These are phyloP conservation scores for Babesia sp. DNA, from an alignment of 169 alveolate genomes.

Conservation along the genomic window DNA sequence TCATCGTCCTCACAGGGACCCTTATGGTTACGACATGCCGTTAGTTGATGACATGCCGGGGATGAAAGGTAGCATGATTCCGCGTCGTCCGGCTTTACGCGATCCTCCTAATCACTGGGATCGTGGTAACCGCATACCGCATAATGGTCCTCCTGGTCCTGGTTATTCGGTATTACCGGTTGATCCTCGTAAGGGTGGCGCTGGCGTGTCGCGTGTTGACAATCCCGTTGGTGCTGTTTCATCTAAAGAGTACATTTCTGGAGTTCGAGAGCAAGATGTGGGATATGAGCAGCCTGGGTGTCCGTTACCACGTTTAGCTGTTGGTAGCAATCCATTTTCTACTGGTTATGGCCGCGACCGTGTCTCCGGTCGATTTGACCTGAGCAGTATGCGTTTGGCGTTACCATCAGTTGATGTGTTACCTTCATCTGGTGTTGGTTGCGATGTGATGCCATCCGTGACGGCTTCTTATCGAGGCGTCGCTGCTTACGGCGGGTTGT, in stretches of 20 bases:
- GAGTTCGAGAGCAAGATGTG: background rate
- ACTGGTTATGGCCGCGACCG: background rate
- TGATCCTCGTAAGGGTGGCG: background rate
- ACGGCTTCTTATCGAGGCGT: background rate
- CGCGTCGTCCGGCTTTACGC: background rate
- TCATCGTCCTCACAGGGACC: background rate
- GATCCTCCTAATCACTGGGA: no score
- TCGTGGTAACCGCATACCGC: no score
- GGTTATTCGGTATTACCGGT: background rate
- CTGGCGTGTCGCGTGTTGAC: background rate
- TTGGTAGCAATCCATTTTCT: conserved; percentile 11
- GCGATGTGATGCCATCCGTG: background rate
- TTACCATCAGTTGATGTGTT: background rate
- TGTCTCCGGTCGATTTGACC: conserved; percentile 4
- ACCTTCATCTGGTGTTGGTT: background rate
- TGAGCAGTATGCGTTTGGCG: conserved; percentile 29
- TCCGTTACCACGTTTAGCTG: background rate
- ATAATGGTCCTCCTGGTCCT: background rate
- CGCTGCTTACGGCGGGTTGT: conserved; percentile 25
- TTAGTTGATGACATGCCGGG: conserved; percentile 37
- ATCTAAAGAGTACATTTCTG: background rate
- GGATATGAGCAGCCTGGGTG: background rate
- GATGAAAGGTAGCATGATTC: conserved; percentile 19
- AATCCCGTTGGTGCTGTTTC: background rate
- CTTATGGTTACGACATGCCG: conserved; percentile 32